phyloP scores from a whole-genome alignment of 2,329 filamentous ascomycete genomes.

The Fusarium foetens region DNA sequence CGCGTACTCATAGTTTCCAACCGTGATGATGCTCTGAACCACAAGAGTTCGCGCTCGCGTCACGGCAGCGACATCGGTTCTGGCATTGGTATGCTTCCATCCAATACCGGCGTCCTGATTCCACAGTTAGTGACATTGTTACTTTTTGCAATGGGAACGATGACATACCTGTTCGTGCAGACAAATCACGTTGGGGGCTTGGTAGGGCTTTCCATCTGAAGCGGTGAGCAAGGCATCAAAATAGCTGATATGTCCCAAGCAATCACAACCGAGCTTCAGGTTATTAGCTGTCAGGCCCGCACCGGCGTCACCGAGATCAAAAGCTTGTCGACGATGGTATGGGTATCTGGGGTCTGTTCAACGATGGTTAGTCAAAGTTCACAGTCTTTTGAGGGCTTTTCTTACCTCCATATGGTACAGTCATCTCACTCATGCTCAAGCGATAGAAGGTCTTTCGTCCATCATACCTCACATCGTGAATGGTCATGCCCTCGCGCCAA shows the following conservation, averaged over 20 bases:
- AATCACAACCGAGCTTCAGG: background rate
- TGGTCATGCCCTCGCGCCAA: conserved; percentile 74
- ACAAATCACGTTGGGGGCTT: conserved; percentile 69
- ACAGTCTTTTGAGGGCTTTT: background rate
- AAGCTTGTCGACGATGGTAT: conserved; percentile 75
- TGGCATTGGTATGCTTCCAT: conserved; percentile 77
- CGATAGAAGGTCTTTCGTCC: conserved; percentile 72
- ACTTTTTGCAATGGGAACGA: background rate
- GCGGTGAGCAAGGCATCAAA: background rate
- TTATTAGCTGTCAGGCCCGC: conserved; percentile 72
- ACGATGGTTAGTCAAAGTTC: fast-evolving
- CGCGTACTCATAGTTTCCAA: conserved; percentile 75
- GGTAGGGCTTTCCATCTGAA: conserved; percentile 1
- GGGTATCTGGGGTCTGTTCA: conserved; percentile 61
- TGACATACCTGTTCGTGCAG: conserved; percentile 64
- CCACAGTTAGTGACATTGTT: background rate
- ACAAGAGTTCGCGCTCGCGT: conserved; percentile 70
- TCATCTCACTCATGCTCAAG: conserved; percentile 75
- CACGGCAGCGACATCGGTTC: conserved; percentile 68
- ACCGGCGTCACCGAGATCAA: conserved; percentile 76
- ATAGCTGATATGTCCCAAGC: conserved; percentile 57
- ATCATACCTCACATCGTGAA: conserved; percentile 76
- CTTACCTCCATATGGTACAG: conserved; percentile 57
- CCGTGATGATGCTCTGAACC: conserved; percentile 73
- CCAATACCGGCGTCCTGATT: conserved; percentile 71